Conservation (phyloP, 78 protist species). For the Cavenderia fasciculata region DNA sequence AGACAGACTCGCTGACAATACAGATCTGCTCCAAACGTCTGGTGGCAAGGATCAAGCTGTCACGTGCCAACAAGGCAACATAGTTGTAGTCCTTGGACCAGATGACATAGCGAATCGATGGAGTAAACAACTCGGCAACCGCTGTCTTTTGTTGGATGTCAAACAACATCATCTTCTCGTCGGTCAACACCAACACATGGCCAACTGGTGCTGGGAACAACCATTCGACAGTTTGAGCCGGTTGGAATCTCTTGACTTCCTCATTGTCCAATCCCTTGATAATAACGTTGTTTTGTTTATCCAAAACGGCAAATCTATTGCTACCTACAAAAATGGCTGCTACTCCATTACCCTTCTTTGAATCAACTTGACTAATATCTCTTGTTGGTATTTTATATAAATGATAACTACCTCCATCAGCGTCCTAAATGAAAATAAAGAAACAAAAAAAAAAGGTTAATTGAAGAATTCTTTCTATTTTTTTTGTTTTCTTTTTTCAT, state of each 20-base stretch:
- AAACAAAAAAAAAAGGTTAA: neutral
- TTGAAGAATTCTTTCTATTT: neutral
- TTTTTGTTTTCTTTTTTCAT: no score
- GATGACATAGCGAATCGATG: slow-evolving; percentile 89
- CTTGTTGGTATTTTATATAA: slow-evolving; percentile 86
- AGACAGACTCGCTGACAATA: slow-evolving; percentile 90
- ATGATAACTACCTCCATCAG: slow-evolving; percentile 94
- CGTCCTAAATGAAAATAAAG: slow-evolving; percentile 28
- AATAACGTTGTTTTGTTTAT: slow-evolving; percentile 84
- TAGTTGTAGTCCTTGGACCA: slow-evolving; percentile 92
- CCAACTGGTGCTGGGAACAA: slow-evolving; percentile 94
- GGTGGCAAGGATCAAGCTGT: slow-evolving; percentile 80
- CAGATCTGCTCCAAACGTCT: slow-evolving; percentile 88
- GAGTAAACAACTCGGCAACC: slow-evolving; percentile 70
- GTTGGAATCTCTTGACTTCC: slow-evolving; percentile 86
- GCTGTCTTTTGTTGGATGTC: slow-evolving; percentile 90
- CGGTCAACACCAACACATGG: slow-evolving; percentile 83
- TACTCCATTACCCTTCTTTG: slow-evolving; percentile 87
- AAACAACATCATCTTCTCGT: slow-evolving; percentile 90
- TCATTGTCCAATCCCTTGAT: slow-evolving; percentile 89
- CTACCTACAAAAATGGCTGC: slow-evolving; percentile 94
- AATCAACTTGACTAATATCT: slow-evolving; percentile 41
- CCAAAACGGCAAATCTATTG: slow-evolving; percentile 95
- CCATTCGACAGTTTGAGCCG: slow-evolving; percentile 82
- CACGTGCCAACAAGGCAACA: slow-evolving; percentile 94